These are phyloP conservation scores for Rhizopus microsporus DNA, from an alignment of 371 early-diverging fungal species.

Conservation along the genomic window DNA sequence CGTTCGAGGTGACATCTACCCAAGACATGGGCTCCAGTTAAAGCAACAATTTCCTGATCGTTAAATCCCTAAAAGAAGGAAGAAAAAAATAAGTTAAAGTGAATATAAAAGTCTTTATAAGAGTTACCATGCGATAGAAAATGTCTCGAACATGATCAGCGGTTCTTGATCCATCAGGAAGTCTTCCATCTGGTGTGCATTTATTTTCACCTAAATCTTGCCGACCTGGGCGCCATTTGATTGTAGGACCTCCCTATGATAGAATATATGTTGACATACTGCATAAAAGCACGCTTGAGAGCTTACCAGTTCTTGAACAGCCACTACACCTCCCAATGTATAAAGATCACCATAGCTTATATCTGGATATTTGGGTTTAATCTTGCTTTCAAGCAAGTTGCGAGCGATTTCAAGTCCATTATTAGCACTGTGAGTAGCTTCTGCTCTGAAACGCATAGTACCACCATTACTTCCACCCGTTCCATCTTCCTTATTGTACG, in stretches of 20 bases:
- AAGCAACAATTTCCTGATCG: constrained; percentile 94
- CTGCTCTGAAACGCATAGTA: constrained; percentile 71
- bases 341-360: constrained; percentile 82
- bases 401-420: constrained; percentile 78
- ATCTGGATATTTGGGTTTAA: constrained; percentile 72
- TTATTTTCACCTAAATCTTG: constrained; percentile 54
- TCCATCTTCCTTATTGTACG: constrained; percentile 63
- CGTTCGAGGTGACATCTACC: constrained; percentile 93
- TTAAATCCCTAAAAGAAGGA: constrained; percentile 69
- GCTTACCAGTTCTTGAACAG: constrained; percentile 25
- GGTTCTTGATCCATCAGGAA: constrained; percentile 80
- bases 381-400: constrained; percentile 59
- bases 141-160: constrained; percentile 65
- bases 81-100: neutral
- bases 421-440: constrained; percentile 74
- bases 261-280: neutral
- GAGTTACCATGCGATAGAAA: constrained; percentile 67
- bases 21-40: constrained; percentile 93
- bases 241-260: constrained; percentile 66
- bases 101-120: neutral
- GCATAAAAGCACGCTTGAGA: neutral
- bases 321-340: constrained; percentile 59
- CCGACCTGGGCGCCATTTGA: constrained; percentile 82
- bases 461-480: constrained; percentile 83
- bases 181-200: constrained; percentile 78